Evolutionary conservation across 495 filamentous ascomycete species (phyloP).

Genomic region (Wilcoxina mikolae): DNA sequence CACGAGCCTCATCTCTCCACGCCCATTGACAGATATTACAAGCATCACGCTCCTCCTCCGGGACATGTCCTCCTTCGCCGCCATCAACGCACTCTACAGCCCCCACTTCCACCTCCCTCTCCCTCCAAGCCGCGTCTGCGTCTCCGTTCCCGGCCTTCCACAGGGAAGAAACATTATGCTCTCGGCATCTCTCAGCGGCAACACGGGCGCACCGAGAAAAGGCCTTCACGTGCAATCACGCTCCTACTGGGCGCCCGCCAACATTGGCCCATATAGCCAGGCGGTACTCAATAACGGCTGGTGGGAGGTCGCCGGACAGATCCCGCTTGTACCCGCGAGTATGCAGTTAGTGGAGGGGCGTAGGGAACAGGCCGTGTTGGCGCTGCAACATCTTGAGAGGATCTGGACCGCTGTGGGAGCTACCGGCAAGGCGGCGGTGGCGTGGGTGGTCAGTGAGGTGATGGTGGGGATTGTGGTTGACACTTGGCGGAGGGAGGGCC

Average conservation of each 20-base stretch:
- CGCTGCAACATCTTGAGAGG: slow-evolving; percentile 80
- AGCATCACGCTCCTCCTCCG: slow-evolving; percentile 64
- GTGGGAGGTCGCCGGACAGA: slow-evolving; percentile 64
- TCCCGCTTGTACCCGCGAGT: slow-evolving; percentile 66
- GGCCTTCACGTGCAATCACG: slow-evolving; percentile 80
- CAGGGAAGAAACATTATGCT: slow-evolving; percentile 44
- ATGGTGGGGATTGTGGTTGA: slow-evolving; percentile 34
- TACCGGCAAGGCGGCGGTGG: slow-evolving; percentile 43
- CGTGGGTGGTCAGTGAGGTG: slow-evolving; percentile 41
- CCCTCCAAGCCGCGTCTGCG: slow-evolving; percentile 69
- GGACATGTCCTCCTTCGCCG: slow-evolving; percentile 60
- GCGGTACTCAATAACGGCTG: slow-evolving; percentile 37
- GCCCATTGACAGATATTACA: slow-evolving; percentile 44
- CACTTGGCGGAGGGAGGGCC: slow-evolving; percentile 35
- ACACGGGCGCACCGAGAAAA: slow-evolving; percentile 19
- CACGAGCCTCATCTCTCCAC: slow-evolving; percentile 6
- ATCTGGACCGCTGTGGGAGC: slow-evolving; percentile 61
- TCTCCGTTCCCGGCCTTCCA: slow-evolving; percentile 53
- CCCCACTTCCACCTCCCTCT: slow-evolving; percentile 55
- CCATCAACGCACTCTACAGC: slow-evolving; percentile 60
- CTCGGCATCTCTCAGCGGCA: slow-evolving; percentile 37
- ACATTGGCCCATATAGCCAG: slow-evolving; percentile 95
- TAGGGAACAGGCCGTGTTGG: slow-evolving; percentile 41
- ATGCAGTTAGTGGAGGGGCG: slow-evolving; percentile 46
- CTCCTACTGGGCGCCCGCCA: slow-evolving; percentile 95